A percentile compares a stretch with the other conserved stretches of the same genome.
These are phyloP conservation scores for Cladophialophora exuberans DNA, from an alignment of 2,329 filamentous ascomycete genomes.

Conservation along the genomic window DNA sequence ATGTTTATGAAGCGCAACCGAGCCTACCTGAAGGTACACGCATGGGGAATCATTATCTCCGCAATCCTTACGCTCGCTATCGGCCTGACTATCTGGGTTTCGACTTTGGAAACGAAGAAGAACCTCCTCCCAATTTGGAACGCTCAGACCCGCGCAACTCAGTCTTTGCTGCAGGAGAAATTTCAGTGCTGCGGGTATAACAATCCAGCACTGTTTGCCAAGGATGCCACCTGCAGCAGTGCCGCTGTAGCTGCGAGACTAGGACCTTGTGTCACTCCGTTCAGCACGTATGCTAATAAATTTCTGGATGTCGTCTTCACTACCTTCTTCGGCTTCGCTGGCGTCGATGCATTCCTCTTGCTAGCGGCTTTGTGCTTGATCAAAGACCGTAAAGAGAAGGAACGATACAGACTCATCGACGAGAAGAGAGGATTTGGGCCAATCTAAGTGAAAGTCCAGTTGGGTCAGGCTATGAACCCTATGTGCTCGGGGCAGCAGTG, in stretches of 20 bases:
- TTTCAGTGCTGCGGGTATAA: constrained; percentile 81
- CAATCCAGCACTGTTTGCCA: constrained; percentile 73
- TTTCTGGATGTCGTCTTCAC: constrained; percentile 80
- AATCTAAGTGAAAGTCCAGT: no score
- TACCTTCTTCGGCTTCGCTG: constrained; percentile 75
- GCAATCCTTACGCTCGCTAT: constrained; percentile 67
- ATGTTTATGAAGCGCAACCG: constrained; percentile 68
- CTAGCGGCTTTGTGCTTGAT: constrained; percentile 74
- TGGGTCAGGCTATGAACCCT: neutral
- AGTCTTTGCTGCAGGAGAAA: constrained; percentile 73
- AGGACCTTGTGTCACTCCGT: constrained; percentile 69
- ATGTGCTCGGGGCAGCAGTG: neutral
- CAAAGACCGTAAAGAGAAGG: constrained; percentile 78
- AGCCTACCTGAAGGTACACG: constrained; percentile 71
- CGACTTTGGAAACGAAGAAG: constrained; percentile 69
- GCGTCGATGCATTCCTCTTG: constrained; percentile 68
- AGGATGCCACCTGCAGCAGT: constrained; percentile 68
- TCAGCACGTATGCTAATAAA: constrained; percentile 69
- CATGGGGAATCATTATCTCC: constrained; percentile 65
- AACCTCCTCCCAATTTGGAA: constrained; percentile 66
- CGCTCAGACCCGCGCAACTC: constrained; percentile 58
- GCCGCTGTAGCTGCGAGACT: constrained; percentile 71
- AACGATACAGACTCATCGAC: constrained; percentile 78
- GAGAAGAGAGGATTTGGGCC: constrained; percentile 66
- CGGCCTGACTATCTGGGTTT: constrained; percentile 71